A percentile compares a stretch with the other conserved stretches of the same genome.
These are phyloP conservation scores for Ilyonectria mors-panacis DNA, from an alignment of 2,329 filamentous ascomycete genomes.

Conservation along the genomic window DNA sequence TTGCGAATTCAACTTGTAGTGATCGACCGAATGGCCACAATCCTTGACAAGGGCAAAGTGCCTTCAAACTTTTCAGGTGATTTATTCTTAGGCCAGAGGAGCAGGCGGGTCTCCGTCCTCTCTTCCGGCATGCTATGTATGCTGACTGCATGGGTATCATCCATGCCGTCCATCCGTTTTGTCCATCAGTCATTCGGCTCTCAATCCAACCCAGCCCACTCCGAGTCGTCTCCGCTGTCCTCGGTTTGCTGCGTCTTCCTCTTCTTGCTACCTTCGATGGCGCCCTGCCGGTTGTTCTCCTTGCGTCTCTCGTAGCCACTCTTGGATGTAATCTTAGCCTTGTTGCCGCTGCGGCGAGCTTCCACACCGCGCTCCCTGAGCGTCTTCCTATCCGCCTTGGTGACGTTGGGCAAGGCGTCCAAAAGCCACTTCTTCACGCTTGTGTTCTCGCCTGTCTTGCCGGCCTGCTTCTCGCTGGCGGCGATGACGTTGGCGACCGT, in stretches of 20 bases:
- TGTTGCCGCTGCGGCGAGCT: conserved; percentile 66
- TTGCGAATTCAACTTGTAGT: conserved; percentile 8
- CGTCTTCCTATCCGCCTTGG: conserved; percentile 86
- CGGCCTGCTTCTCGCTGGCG: conserved; percentile 81
- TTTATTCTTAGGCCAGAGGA: neutral
- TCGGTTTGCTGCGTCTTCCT: conserved; percentile 58
- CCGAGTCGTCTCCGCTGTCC: conserved; percentile 50
- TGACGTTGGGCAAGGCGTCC: conserved; percentile 86
- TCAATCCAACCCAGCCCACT: conserved; percentile 65
- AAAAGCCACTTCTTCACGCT: conserved; percentile 88
- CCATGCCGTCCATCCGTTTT: neutral
- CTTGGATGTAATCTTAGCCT: conserved; percentile 84
- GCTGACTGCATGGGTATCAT: neutral
- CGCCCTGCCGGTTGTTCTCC: conserved; percentile 77
- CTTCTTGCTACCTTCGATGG: conserved; percentile 73
- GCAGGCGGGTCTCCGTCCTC: neutral
- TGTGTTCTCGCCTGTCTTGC: conserved; percentile 65
- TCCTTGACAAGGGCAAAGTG: neutral
- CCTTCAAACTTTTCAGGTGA: neutral
- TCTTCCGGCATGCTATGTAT: neutral
- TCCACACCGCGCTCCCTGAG: conserved; percentile 88
- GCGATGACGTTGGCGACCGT: conserved; percentile 94
- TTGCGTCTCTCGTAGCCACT: conserved; percentile 80
- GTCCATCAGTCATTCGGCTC: neutral
- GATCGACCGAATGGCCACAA: neutral